Conservation (phyloP, 306 rosid species). For the Arachis hypogaea region DNA sequence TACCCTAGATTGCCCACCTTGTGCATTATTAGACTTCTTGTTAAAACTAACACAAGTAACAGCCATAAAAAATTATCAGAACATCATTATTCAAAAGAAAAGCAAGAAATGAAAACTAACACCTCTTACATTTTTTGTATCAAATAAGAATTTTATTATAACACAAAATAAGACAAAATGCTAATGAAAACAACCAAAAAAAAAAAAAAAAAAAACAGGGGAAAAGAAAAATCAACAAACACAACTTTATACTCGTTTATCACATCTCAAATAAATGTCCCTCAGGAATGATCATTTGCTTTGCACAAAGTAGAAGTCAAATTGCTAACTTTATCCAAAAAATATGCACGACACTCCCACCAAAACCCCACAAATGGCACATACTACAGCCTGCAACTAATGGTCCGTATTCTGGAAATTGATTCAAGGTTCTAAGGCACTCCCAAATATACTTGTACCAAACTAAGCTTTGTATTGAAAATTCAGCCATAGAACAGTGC, state of each 20-base stretch:
- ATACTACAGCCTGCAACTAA: not conserved
- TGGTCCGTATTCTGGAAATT: not conserved
- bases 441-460: not conserved
- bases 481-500: not conserved
- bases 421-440: not conserved
- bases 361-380: not conserved
- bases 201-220: not conserved
- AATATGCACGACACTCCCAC: not conserved
- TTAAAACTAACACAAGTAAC: conserved; percentile 53
- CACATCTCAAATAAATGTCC: not conserved
- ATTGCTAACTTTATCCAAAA: not conserved
- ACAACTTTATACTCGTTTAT: not conserved
- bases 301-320: not conserved
- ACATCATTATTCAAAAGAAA: not conserved
- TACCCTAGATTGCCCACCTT: conserved; percentile 88
- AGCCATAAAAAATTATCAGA: conserved; percentile 31
- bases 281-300: not conserved
- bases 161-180: not conserved
- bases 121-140: not conserved
- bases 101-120: not conserved
- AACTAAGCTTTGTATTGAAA: not conserved
- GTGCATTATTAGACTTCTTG: conserved; percentile 80
- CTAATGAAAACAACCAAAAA: not conserved
- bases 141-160: not conserved
- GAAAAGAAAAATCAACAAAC: not conserved